These are phyloP conservation scores for Nemania diffusa DNA, from an alignment of 2,329 filamentous ascomycete genomes.

Conservation along the genomic window DNA sequence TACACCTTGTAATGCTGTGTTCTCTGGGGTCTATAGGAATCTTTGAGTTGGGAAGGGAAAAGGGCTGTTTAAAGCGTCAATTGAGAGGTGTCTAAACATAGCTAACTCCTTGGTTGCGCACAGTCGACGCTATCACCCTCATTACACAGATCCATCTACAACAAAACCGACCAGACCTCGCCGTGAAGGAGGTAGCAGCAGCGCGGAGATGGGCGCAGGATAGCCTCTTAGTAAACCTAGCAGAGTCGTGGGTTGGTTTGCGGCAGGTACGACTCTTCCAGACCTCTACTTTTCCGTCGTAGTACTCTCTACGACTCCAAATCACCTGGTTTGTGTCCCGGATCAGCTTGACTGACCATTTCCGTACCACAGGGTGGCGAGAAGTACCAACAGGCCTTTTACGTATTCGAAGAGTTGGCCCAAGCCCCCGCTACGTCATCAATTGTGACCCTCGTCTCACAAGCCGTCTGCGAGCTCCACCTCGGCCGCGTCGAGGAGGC, in stretches of 20 bases:
- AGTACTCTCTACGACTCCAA: background rate
- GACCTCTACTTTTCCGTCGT: background rate
- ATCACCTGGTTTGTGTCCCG: background rate
- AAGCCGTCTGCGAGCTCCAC: constrained; percentile 91
- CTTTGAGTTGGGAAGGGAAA: background rate
- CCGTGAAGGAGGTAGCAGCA: constrained; percentile 85
- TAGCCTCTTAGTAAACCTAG: constrained; percentile 90
- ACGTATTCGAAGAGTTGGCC: constrained; percentile 96
- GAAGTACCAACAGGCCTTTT: constrained; percentile 96
- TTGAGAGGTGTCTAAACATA: background rate
- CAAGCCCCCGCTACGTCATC: constrained; percentile 85
- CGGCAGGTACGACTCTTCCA: constrained; percentile 71
- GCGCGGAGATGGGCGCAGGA: constrained; percentile 96
- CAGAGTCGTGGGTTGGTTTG: constrained; percentile 94
- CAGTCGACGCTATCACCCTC: constrained; percentile 81
- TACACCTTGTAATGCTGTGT: constrained; percentile 37
- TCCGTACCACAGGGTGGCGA: constrained; percentile 76
- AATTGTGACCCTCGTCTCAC: constrained; percentile 79
- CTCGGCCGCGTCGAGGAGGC: constrained; percentile 89
- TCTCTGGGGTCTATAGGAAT: background rate
- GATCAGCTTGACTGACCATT: constrained; percentile 18
- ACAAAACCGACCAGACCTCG: constrained; percentile 91
- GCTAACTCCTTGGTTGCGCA: constrained; percentile 10
- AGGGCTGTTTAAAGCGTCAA: background rate
- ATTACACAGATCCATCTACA: constrained; percentile 92